These are phyloP conservation scores for Dryadomyces quercivorus DNA, from an alignment of 2,329 filamentous ascomycete species.

Conservation along the genomic window DNA sequence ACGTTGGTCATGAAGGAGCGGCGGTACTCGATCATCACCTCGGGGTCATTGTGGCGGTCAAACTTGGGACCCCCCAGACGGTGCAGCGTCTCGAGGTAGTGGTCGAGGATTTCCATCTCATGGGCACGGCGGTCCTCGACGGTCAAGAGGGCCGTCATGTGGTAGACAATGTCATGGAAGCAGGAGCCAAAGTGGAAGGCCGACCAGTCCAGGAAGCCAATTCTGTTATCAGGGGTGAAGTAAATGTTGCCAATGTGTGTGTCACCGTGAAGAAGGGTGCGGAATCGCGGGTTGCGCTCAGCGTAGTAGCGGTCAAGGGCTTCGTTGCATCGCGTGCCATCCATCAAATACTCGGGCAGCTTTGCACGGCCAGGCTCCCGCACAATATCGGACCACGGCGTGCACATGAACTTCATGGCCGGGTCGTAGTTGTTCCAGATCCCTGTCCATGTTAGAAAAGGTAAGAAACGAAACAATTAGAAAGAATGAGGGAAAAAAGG, in stretches of 20 bases:
- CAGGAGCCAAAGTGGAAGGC: slow-evolving; percentile 21
- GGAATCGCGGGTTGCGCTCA: slow-evolving; percentile 1
- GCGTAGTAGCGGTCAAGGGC: slow-evolving; percentile 11
- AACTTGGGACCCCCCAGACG: slow-evolving; percentile 1
- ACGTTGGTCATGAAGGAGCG: slow-evolving; percentile 21
- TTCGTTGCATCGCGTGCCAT: slow-evolving; percentile 13
- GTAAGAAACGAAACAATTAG: no score
- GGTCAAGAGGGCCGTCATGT: slow-evolving; percentile 19
- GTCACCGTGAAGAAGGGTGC: slow-evolving; percentile 19
- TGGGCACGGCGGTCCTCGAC: slow-evolving; percentile 21
- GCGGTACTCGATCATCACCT: slow-evolving; percentile 16
- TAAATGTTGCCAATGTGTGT: slow-evolving; percentile 23
- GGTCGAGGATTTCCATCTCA: slow-evolving; percentile 21
- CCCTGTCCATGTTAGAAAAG: neutral
- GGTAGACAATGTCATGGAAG: slow-evolving; percentile 25
- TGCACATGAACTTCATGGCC: slow-evolving; percentile 2
- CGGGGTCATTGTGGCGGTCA: slow-evolving; percentile 10
- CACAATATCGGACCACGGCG: neutral
- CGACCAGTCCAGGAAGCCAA: slow-evolving; percentile 25
- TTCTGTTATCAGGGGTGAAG: slow-evolving; percentile 14
- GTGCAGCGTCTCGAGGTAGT: slow-evolving; percentile 17
- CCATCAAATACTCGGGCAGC: slow-evolving; percentile 1
- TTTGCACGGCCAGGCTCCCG: neutral
- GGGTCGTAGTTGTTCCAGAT: slow-evolving; percentile 4
- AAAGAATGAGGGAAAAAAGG: neutral